Conservation (phyloP, 2,329 filamentous ascomycete genomes). For the Calonectria crousiana region DNA sequence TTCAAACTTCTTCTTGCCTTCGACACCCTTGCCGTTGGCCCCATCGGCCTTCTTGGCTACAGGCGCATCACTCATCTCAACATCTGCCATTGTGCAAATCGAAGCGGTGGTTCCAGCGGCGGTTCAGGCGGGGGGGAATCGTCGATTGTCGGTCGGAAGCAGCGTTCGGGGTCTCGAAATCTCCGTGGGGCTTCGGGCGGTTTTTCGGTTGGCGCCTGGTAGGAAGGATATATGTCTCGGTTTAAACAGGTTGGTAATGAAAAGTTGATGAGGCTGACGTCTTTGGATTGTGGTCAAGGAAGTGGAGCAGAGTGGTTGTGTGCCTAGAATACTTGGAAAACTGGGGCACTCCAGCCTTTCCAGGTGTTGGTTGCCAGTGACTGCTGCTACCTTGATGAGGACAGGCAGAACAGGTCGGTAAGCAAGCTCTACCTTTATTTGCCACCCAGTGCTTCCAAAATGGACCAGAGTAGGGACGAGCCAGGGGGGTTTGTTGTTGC, state of each 20-base stretch:
- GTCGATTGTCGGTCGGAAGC: not conserved
- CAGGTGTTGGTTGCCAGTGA: not conserved
- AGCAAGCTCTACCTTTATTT: not conserved
- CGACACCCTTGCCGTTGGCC: slow-evolving; percentile 63
- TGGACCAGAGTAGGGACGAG: not conserved
- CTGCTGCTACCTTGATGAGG: not conserved
- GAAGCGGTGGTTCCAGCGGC: slow-evolving; percentile 7
- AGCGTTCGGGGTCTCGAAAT: not conserved
- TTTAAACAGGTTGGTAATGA: not conserved
- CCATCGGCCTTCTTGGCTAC: slow-evolving; percentile 67
- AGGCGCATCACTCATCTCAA: slow-evolving; percentile 94
- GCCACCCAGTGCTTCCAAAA: not conserved
- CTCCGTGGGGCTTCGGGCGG: not conserved
- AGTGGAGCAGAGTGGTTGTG: slow-evolving; percentile 25
- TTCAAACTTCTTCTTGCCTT: slow-evolving; percentile 95
- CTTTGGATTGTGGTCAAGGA: slow-evolving; percentile 19
- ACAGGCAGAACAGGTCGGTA: not conserved
- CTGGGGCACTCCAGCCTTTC: slow-evolving; percentile 8
- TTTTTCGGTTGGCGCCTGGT: not conserved
- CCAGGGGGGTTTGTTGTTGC: not conserved
- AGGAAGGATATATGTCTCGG: slow-evolving; percentile 8
- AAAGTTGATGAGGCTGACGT: slow-evolving; percentile 1
- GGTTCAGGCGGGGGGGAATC: slow-evolving; percentile 10
- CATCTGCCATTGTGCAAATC: slow-evolving; percentile 80
- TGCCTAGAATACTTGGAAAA: slow-evolving; percentile 23